phyloP scores from a whole-genome alignment of 768 basidiomycete genomes.

The Floccularia luteovirens region DNA sequence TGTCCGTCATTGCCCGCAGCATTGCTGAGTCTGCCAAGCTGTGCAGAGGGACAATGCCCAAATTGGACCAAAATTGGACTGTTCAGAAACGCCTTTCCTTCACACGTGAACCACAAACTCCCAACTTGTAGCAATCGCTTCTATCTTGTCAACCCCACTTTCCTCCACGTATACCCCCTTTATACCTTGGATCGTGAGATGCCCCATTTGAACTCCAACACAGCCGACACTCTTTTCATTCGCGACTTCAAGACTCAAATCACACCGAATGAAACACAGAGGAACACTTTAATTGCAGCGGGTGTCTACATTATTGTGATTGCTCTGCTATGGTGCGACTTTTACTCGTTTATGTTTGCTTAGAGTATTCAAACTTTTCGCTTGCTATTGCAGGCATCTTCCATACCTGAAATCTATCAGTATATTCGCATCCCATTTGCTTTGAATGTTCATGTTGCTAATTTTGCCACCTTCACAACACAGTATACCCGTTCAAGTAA shows the following conservation, averaged over 20 bases:
- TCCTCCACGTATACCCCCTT: background rate
- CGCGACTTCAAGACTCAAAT: slow-evolving; percentile 36
- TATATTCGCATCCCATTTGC: slow-evolving; percentile 31
- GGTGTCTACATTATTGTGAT: slow-evolving; percentile 68
- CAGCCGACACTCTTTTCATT: slow-evolving; percentile 16
- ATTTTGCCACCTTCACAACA: background rate
- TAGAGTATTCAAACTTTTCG: slow-evolving; percentile 1
- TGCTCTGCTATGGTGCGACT: slow-evolving; percentile 68
- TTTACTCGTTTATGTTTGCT: background rate
- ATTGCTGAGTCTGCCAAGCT: background rate
- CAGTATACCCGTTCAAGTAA: slow-evolving; percentile 91
- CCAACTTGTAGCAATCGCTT: no score
- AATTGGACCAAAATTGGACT: background rate
- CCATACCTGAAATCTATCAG: slow-evolving; percentile 67
- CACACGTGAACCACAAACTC: no score
- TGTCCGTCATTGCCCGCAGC: background rate
- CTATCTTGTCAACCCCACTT: no score
- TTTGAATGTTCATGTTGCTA: background rate
- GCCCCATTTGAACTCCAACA: slow-evolving; percentile 13
- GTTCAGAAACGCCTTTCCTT: background rate
- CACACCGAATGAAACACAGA: slow-evolving; percentile 67
- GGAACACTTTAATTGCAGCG: slow-evolving; percentile 73
- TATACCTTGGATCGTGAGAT: slow-evolving; percentile 5
- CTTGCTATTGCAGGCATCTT: slow-evolving; percentile 53
- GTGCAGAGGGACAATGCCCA: background rate